phyloP scores from a whole-genome alignment of 768 basidiomycete genomes.

The Mrakia blollopis region DNA sequence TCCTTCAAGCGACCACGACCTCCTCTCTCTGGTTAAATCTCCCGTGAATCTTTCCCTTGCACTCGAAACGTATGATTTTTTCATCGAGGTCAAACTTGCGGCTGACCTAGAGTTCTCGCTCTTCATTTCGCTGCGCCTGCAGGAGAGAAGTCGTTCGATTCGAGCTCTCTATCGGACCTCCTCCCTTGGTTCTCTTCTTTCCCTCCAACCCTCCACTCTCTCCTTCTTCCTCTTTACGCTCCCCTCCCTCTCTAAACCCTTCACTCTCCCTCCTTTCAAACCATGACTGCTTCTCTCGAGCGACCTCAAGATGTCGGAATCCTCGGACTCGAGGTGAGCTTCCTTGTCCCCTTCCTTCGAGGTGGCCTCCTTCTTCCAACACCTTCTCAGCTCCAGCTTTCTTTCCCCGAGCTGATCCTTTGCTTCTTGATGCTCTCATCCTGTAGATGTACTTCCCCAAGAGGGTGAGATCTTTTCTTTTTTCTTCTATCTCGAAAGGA shows the following conservation, averaged over 20 bases:
- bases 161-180: slow-evolving; percentile 14
- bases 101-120: too few relatives aligned
- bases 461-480: slow-evolving; percentile 55
- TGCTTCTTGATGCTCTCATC: slow-evolving; percentile 42
- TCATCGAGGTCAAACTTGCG: too few relatives aligned
- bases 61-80: too few relatives aligned
- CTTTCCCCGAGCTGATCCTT: neutral
- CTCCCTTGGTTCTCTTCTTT: neutral
- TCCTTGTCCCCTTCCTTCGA: neutral
- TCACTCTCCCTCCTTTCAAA: neutral
- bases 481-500: neutral
- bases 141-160: neutral
- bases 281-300: slow-evolving; percentile 22
- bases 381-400: neutral
- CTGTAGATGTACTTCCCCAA: slow-evolving; percentile 94
- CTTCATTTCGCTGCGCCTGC: too few relatives aligned
- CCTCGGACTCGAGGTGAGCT: slow-evolving; percentile 47
- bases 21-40: too few relatives aligned
- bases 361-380: neutral
- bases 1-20: too few relatives aligned
- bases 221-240: slow-evolving; percentile 19
- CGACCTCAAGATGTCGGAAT: slow-evolving; percentile 92
- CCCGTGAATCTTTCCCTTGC: too few relatives aligned
- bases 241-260: neutral
- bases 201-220: neutral